Evolutionary conservation across 2,329 filamentous ascomycete genomes (phyloP), one percentile per base, ranked within the genome.

Genomic region (Venturia aucupariae): DNA sequence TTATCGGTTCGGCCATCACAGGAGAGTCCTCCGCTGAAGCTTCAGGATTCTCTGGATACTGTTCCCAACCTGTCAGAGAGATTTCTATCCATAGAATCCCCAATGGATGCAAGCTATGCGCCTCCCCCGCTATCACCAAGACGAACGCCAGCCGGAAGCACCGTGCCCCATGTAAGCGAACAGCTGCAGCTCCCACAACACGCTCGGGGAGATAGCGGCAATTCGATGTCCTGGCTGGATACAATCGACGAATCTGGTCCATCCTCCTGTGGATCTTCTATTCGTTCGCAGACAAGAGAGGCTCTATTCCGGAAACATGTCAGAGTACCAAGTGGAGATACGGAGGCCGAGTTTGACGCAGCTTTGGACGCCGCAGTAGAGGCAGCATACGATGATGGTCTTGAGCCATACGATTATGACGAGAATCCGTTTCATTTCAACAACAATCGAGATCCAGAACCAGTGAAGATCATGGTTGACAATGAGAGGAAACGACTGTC

Each of bases 341-440:
- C 90, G 0, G 90, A 96, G 73, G 88, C 90, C 7, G 92, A 96
- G 72, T 96, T 97, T 68, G 92, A 97, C 75, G 92, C 91, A 10
- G 94, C 94, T 4, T 81, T 97, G 54, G 93, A 97, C 76, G 93
- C 92, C 30, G 94, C 94, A 17, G 92, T 97, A 10, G 94, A 97
- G 75, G 93, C 93, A 61, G 94, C 93, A 5, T 99, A 97, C 74
- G 89, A 96, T 73, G 92, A 97, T 67, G 90, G 90, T 0, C 90
- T 91, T 67, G 92, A 96, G 72, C 89, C 89, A 4, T 85, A 84
- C 73, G 81, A 81, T 22, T 75, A 81, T 7, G 77, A 79, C 30
- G 75, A 80, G 17, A 46, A 46, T 41, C 27, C 41, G 15, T 42
- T 61, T 15, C 42, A 38, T 19, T 46, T 42, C 41, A 60, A 32